Conservation (phyloP, 306 rosid species). For the Sicyos baderoa region DNA sequence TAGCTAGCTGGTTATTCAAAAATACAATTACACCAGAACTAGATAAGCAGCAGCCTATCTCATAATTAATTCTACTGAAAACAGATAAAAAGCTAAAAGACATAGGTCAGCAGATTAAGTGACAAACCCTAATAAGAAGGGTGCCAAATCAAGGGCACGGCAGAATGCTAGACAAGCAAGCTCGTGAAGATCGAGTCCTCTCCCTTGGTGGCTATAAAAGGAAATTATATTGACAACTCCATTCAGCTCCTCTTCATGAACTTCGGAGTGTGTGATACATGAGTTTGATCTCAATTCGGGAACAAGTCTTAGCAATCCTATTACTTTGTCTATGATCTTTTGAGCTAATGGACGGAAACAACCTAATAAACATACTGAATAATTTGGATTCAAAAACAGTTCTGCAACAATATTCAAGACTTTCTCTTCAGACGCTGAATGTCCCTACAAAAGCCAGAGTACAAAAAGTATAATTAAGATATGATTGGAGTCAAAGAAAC, state of each 20-base stretch:
- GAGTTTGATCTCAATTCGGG: slow-evolving; percentile 50
- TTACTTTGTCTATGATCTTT: slow-evolving; percentile 44
- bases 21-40: background rate
- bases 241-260: slow-evolving; percentile 26
- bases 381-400: slow-evolving; percentile 55
- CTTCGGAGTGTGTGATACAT: slow-evolving; percentile 18
- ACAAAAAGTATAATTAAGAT: background rate
- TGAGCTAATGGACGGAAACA: slow-evolving; percentile 57
- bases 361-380: slow-evolving; percentile 58
- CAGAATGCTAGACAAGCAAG: slow-evolving; percentile 72
- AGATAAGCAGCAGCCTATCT: background rate
- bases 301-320: slow-evolving; percentile 47
- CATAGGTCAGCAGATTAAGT: background rate
- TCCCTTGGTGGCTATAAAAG: slow-evolving; percentile 36
- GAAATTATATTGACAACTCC: slow-evolving; percentile 43
- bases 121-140: slow-evolving; percentile 58
- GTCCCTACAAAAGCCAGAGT: slow-evolving; percentile 34
- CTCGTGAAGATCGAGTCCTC: slow-evolving; percentile 83
- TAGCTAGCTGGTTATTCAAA: background rate
- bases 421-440: slow-evolving; percentile 48
- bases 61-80: background rate
- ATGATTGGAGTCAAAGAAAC: background rate
- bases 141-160: slow-evolving; percentile 60
- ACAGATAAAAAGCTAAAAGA: background rate
- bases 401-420: slow-evolving; percentile 45